These are phyloP conservation scores for Rhododendron ferrugineum DNA, from an alignment of 148 eudicot genomes.

Conservation along the genomic window DNA sequence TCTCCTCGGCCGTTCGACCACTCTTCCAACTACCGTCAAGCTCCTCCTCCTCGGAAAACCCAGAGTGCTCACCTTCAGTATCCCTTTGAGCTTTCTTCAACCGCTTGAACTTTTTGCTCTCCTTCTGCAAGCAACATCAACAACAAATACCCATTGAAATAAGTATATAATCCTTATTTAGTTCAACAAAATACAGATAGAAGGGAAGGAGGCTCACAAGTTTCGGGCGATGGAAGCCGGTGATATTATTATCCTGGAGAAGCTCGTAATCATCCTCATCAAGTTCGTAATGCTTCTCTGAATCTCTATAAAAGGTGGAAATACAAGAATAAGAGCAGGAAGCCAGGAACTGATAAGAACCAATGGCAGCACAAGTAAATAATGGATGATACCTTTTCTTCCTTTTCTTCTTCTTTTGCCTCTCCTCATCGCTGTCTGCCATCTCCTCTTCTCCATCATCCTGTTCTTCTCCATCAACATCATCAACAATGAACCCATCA, in stretches of 20 bases:
- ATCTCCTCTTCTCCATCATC: conserved; percentile 55
- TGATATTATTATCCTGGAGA: conserved; percentile 63
- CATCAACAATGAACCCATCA: conserved; percentile 93
- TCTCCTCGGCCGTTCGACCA: conserved; percentile 61
- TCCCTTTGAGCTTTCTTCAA: conserved; percentile 77
- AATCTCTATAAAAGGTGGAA: conserved; percentile 42
- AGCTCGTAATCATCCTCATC: conserved; percentile 93
- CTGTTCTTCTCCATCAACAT: conserved; percentile 64
- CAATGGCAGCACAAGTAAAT: not conserved
- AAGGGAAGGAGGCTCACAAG: conserved; percentile 22
- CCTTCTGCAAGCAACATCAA: conserved; percentile 31
- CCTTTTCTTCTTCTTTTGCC: conserved; percentile 68
- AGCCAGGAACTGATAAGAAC: not conserved
- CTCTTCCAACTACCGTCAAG: conserved; percentile 47
- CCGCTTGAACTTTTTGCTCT: conserved; percentile 76
- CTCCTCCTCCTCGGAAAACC: conserved; percentile 71
- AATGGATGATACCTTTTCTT: conserved; percentile 54
- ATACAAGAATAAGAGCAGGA: not conserved
- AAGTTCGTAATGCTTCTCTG: conserved; percentile 53
- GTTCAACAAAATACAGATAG: not conserved
- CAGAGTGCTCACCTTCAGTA: conserved; percentile 50
- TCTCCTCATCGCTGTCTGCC: conserved; percentile 58
- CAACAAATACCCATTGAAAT: not conserved
- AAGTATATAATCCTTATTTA: not conserved
- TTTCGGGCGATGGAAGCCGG: conserved; percentile 55